Conservation (phyloP, 2,329 filamentous ascomycete genomes). For the Pseudomassariella vexata region DNA sequence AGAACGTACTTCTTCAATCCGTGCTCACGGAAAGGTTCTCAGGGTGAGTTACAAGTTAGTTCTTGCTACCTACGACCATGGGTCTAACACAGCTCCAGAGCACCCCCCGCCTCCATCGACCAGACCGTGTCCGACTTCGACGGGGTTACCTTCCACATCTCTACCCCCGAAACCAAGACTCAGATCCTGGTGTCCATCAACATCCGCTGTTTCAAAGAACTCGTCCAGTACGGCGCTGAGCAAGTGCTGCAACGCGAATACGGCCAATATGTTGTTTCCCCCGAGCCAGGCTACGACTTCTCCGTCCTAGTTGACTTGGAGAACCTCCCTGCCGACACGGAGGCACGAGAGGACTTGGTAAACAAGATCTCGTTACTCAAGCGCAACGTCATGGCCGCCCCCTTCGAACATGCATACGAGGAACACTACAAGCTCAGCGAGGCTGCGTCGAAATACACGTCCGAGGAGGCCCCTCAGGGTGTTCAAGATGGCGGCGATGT, state of each 20-base stretch:
- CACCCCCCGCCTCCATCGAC: constrained; percentile 82
- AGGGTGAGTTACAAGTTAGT: constrained; percentile 61
- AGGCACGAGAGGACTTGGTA: constrained; percentile 81
- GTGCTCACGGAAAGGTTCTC: constrained; percentile 92
- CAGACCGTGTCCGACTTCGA: constrained; percentile 99
- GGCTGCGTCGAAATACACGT: constrained; percentile 86
- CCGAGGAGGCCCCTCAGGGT: constrained; percentile 89
- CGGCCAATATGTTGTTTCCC: constrained; percentile 78
- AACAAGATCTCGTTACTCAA: constrained; percentile 86
- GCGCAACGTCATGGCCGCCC: constrained; percentile 97
- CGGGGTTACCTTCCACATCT: constrained; percentile 97
- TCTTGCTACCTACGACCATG: constrained; percentile 35
- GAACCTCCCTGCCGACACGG: constrained; percentile 72
- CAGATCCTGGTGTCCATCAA: constrained; percentile 92
- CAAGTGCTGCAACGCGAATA: constrained; percentile 92
- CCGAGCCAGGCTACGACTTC: constrained; percentile 93
- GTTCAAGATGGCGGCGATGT: constrained; percentile 84
- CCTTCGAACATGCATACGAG: constrained; percentile 94
- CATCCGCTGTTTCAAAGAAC: constrained; percentile 90
- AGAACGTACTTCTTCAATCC: constrained; percentile 96
- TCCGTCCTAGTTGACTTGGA: constrained; percentile 87
- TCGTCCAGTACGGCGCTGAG: constrained; percentile 89
- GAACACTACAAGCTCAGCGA: constrained; percentile 83
- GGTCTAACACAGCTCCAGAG: constrained; percentile 46
- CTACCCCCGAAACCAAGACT: constrained; percentile 87